Base-by-base conservation (phyloP, 2,329 filamentous ascomycete species). In the Ophiobolus disseminans region DNA sequence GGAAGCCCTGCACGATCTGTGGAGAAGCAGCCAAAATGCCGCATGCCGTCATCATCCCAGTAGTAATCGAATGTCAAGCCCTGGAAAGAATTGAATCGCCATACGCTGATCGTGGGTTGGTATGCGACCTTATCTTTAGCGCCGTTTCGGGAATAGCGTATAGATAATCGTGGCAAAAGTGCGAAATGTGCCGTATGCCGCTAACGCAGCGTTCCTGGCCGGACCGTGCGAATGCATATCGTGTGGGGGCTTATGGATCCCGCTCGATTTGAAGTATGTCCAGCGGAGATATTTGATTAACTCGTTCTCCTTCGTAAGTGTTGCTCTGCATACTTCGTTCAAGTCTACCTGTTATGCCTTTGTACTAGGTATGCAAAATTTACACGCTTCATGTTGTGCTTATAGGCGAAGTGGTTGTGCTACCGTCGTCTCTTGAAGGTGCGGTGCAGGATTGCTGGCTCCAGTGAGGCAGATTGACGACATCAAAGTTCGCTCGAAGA, bases 41-140 rank as follows among this genome's bases (percentile, higher is more conserved):
- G 45, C 46, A 57, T 63, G 48, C 45, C 48, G 51, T 57, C 58
- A 63, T 57, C 43, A 42, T 45, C 28, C 49, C 26, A 31, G 48
- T 32, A 47, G 16, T 11, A 26, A 48, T 50, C 31, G 26, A 40
- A 32, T 3, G 34, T 21, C 31, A 42, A 36, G 32, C 43, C 34
- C 34, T 20, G 36, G 45, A 28, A 46, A 31, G 49, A 25, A 14
- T 14, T 14, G 21, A 45, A 53, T 48, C 43, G 45, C 35, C 36
- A 50, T 45, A 44, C 43, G 54, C 32, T 55, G 60, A 65, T 60
- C 45, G 47, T 26, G 26, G 28, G 31, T 37, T 41, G 45, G 48
- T 61, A 68, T 69, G 66, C 67, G 58, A 57, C 60, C 68, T 72
- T 72, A 72, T 72, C 69, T 71, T 55, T 62, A 23, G 40, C 38